phyloP scores from a whole-genome alignment of 306 rosid species.

The Cicer judaicum region DNA sequence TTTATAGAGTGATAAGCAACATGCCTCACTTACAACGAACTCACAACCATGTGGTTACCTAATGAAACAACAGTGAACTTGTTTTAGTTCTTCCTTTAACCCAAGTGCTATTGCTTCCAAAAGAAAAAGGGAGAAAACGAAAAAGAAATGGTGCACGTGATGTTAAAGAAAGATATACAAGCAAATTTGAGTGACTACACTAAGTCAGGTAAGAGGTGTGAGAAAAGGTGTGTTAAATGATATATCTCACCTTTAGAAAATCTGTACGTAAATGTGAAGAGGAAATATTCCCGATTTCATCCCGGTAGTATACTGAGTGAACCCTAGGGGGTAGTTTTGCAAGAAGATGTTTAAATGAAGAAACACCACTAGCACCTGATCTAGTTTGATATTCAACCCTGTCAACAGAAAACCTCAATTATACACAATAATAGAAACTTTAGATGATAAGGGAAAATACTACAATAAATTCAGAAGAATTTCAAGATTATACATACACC shows the following conservation, averaged over 20 bases:
- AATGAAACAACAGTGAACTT: constrained; percentile 18
- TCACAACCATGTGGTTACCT: constrained; percentile 21
- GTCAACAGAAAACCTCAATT: constrained; percentile 47
- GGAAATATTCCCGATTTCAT: constrained; percentile 90
- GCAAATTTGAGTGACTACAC: constrained; percentile 27
- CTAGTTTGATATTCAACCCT: constrained; percentile 94
- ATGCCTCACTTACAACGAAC: constrained; percentile 27
- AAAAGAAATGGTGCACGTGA: constrained; percentile 33
- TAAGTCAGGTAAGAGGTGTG: constrained; percentile 12
- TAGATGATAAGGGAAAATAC: constrained; percentile 27
- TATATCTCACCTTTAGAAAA: constrained; percentile 61
- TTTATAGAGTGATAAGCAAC: constrained; percentile 18
- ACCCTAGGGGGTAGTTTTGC: constrained; percentile 90
- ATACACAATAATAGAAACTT: constrained; percentile 22
- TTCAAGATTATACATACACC: constrained; percentile 26
- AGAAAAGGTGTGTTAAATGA: constrained; percentile 15
- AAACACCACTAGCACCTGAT: constrained; percentile 62
- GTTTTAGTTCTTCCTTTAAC: constrained; percentile 30
- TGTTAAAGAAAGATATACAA: constrained; percentile 32
- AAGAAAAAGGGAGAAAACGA: constrained; percentile 21
- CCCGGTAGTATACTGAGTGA: constrained; percentile 95
- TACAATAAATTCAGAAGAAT: constrained; percentile 25
- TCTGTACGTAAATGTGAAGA: constrained; percentile 85
- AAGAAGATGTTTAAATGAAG: constrained; percentile 82
- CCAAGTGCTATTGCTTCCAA: constrained; percentile 28